Evolutionary conservation across 768 basidiomycete genomes (phyloP).

Genomic region (Leucogyrophana mollusca): DNA sequence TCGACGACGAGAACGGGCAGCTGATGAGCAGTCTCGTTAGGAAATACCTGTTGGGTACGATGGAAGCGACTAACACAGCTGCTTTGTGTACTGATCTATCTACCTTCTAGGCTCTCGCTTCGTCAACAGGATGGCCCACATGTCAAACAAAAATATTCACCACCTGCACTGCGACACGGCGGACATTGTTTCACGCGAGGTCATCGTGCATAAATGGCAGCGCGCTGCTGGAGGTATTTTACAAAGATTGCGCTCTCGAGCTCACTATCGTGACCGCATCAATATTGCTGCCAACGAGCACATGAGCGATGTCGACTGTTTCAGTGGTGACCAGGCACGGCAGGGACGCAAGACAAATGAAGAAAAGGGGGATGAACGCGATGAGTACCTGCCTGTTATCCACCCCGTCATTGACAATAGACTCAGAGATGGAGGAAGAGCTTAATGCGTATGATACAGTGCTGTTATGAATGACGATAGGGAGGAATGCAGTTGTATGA

Average conservation of each 20-base stretch:
- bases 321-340: slow-evolving; percentile 54
- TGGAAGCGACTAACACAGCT: slow-evolving; percentile 1
- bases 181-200: slow-evolving; percentile 46
- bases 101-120: slow-evolving; percentile 61
- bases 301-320: slow-evolving; percentile 76
- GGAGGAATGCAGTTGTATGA: too few relatives aligned
- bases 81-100: neutral
- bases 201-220: slow-evolving; percentile 47
- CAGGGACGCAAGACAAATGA: slow-evolving; percentile 27
- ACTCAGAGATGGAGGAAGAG: slow-evolving; percentile 51
- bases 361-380: slow-evolving; percentile 19
- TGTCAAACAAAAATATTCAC: slow-evolving; percentile 24
- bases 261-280: slow-evolving; percentile 59
- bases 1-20: slow-evolving; percentile 83
- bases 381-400: slow-evolving; percentile 54
- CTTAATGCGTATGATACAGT: slow-evolving; percentile 12
- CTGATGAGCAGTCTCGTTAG: slow-evolving; percentile 78
- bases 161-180: slow-evolving; percentile 45
- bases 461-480: too few relatives aligned
- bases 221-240: slow-evolving; percentile 40
- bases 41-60: slow-evolving; percentile 76
- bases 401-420: slow-evolving; percentile 68
- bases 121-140: slow-evolving; percentile 58
- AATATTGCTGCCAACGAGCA: slow-evolving; percentile 65
- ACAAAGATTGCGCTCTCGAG: slow-evolving; percentile 44